Conservation (phyloP, 495 filamentous ascomycete genomes). For the Cudoniella acicularis region DNA sequence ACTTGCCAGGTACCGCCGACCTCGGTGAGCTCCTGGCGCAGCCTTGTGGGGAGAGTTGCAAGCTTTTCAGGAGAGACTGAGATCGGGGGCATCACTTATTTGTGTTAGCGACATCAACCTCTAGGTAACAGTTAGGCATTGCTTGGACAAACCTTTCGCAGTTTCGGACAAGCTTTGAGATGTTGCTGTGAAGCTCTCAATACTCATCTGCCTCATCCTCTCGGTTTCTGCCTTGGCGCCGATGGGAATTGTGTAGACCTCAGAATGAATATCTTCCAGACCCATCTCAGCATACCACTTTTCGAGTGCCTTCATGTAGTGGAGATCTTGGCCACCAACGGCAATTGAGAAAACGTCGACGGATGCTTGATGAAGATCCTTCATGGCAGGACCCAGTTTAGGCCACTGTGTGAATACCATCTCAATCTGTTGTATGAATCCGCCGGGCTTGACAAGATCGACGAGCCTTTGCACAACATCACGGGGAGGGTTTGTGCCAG, state of each 20-base stretch:
- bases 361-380: too few species aligned
- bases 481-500: not conserved
- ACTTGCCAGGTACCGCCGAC: not conserved
- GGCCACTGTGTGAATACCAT: not conserved
- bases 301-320: not conserved
- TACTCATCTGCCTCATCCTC: not conserved
- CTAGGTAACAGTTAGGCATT: not conserved
- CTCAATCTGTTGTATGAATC: slow-evolving; percentile 1
- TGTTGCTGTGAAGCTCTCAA: not conserved
- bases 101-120: not conserved
- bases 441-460: slow-evolving; percentile 5
- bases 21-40: not conserved
- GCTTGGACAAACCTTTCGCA: too few species aligned
- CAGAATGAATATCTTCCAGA: not conserved
- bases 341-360: not conserved
- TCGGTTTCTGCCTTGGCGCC: not conserved
- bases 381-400: not conserved
- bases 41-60: not conserved
- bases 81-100: not conserved
- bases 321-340: not conserved
- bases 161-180: not conserved
- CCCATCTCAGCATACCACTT: not conserved
- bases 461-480: not conserved
- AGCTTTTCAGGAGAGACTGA: not conserved
- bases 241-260: not conserved